A percentile compares a stretch with the other conserved stretches of the same genome.
Conservation (phyloP, 2,329 filamentous ascomycete species). For the Cladosporium sp. region DNA sequence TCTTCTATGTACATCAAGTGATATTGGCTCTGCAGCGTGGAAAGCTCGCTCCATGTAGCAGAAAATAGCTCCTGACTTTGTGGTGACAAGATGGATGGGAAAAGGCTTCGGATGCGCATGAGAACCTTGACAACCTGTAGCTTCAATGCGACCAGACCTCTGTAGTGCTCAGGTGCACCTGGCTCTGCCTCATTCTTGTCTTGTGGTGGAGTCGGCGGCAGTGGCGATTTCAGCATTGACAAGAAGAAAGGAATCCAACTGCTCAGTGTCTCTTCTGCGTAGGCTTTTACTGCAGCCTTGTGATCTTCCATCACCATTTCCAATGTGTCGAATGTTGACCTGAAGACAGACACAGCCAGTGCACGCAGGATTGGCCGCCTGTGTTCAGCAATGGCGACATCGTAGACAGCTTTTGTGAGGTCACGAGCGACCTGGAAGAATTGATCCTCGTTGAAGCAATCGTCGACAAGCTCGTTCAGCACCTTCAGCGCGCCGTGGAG, state of each 20-base stretch:
- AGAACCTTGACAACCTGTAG: constrained; percentile 87
- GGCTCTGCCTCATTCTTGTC: constrained; percentile 59
- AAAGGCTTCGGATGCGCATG: constrained; percentile 81
- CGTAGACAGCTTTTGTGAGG: constrained; percentile 77
- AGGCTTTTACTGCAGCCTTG: constrained; percentile 76
- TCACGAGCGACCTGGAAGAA: constrained; percentile 88
- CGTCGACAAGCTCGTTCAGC: constrained; percentile 83
- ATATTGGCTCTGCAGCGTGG: constrained; percentile 66
- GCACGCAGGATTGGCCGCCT: constrained; percentile 71
- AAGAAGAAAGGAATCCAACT: constrained; percentile 90
- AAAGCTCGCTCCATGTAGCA: constrained; percentile 84
- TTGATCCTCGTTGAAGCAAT: constrained; percentile 87
- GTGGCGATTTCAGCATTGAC: constrained; percentile 66
- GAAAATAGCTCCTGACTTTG: constrained; percentile 81
- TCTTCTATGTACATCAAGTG: constrained; percentile 80
- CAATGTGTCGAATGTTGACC: constrained; percentile 87
- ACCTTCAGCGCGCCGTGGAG: constrained; percentile 87
- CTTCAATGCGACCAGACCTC: constrained; percentile 80
- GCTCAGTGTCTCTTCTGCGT: constrained; percentile 76
- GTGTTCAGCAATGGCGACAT: constrained; percentile 71
- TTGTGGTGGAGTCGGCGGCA: constrained; percentile 59
- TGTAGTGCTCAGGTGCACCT: constrained; percentile 62
- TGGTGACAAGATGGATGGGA: constrained; percentile 74
- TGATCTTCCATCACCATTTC: constrained; percentile 97
- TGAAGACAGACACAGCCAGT: constrained; percentile 84